A percentile compares a stretch with the other conserved stretches of the same genome.
Conservation (phyloP, 2,329 filamentous ascomycete genomes). For the Dactylonectria estremocensis region DNA sequence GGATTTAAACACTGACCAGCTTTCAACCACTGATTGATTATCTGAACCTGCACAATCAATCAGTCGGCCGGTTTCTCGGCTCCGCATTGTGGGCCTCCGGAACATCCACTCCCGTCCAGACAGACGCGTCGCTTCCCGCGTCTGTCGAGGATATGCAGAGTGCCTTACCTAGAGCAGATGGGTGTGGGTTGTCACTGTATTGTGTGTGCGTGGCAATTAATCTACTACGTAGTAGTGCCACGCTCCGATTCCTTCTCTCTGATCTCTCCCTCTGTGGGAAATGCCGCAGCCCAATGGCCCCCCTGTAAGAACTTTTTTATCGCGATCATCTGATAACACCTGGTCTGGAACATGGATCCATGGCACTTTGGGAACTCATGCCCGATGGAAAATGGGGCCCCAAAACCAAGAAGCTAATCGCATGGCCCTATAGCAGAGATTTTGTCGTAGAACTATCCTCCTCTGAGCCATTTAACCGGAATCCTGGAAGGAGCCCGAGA, state of each 20-base stretch:
- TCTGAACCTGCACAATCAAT: not conserved
- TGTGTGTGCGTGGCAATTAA: not conserved
- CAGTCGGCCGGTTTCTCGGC: no score
- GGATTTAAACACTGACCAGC: no score
- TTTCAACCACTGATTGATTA: not conserved
- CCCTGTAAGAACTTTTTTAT: slow-evolving; percentile 8
- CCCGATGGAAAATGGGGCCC: slow-evolving; percentile 2
- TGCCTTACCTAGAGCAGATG: no score
- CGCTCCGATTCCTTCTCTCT: no score
- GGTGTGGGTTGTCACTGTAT: not conserved
- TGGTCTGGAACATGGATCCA: slow-evolving; percentile 9
- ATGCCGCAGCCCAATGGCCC: not conserved
- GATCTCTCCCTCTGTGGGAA: not conserved
- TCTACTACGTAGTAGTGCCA: no score
- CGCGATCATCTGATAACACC: slow-evolving; percentile 28
- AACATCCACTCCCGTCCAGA: not conserved
- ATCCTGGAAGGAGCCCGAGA: slow-evolving; percentile 4
- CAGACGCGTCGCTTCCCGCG: not conserved
- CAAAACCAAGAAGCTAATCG: slow-evolving; percentile 2
- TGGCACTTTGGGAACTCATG: slow-evolving; percentile 17
- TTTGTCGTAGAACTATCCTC: not conserved
- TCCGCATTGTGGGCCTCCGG: no score
- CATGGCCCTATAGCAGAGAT: not conserved
- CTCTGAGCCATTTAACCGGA: not conserved
- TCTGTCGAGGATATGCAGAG: not conserved